These are phyloP conservation scores for Exophiala viscosa DNA, from an alignment of 2,329 filamentous ascomycete species.

Conservation along the genomic window DNA sequence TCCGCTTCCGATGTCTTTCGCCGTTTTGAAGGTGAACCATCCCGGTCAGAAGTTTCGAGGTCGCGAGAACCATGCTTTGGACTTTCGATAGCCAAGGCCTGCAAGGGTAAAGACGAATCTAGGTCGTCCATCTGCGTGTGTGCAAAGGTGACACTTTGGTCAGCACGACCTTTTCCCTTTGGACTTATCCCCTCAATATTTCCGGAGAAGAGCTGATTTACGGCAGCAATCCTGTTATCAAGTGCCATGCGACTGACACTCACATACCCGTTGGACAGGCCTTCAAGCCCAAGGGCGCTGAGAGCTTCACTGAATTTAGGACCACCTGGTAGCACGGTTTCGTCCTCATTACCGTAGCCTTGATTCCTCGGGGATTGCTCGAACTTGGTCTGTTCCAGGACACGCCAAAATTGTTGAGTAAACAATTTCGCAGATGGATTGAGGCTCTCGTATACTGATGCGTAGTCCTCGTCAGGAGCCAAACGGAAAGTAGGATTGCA, in stretches of 20 bases:
- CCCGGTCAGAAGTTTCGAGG: not conserved
- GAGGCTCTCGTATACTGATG: conserved; percentile 8
- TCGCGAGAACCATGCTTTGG: not conserved
- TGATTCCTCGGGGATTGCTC: not conserved
- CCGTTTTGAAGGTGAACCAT: conserved; percentile 6
- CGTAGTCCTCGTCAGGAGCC: conserved; percentile 1
- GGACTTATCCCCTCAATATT: no score
- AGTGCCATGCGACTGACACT: not conserved
- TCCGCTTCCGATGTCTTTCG: conserved; percentile 12
- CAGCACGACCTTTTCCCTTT: no score
- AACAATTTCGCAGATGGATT: conserved; percentile 23
- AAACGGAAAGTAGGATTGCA: conserved; percentile 6
- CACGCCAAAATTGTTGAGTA: conserved; percentile 33
- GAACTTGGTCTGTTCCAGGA: conserved; percentile 13
- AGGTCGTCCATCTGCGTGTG: no score
- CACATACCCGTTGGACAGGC: not conserved
- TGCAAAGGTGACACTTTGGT: no score
- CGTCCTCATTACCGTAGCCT: not conserved
- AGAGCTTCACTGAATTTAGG: not conserved
- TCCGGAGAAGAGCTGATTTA: not conserved
- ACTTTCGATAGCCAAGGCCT: not conserved
- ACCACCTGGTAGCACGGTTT: not conserved
- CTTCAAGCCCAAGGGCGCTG: not conserved
- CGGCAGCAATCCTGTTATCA: not conserved
- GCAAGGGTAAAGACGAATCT: not conserved